Percentiles rank a stretch among this genome's conserved stretches.
Conservation (phyloP, 352 stramenopile species). For the Phytophthora hibernalis region DNA sequence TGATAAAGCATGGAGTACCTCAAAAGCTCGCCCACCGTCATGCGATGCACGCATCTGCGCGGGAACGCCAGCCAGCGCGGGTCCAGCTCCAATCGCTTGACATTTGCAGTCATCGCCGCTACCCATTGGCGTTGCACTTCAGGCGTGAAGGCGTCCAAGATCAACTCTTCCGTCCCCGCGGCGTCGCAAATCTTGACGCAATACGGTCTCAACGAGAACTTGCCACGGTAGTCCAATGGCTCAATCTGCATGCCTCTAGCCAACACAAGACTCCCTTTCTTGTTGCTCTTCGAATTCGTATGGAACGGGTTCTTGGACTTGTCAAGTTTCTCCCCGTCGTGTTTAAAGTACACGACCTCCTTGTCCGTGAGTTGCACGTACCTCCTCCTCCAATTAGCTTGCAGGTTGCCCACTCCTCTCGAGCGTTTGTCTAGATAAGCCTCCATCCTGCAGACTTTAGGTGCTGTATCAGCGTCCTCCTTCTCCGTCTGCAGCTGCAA, state of each 20-base stretch:
- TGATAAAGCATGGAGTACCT: conserved; percentile 77
- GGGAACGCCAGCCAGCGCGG: conserved; percentile 64
- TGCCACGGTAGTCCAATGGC: conserved; percentile 66
- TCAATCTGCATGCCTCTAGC: conserved; percentile 45
- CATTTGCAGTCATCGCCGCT: conserved; percentile 65
- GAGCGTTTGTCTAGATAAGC: conserved; percentile 71
- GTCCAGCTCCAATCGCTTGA: conserved; percentile 68
- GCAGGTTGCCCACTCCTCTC: conserved; percentile 53
- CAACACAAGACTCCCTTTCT: conserved; percentile 57
- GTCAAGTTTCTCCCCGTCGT: conserved; percentile 59
- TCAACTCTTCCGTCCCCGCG: conserved; percentile 52
- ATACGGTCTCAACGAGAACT: conserved; percentile 65
- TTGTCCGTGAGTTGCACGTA: conserved; percentile 57
- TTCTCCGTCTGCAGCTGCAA: conserved; percentile 64
- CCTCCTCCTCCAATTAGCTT: conserved; percentile 81
- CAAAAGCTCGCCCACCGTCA: conserved; percentile 65
- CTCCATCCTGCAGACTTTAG: conserved; percentile 37
- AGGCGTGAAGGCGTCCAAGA: conserved; percentile 68
- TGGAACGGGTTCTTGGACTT: conserved; percentile 68
- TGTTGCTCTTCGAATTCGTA: conserved; percentile 51
- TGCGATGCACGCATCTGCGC: conserved; percentile 54
- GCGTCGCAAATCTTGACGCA: conserved; percentile 69
- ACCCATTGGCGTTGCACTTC: conserved; percentile 68
- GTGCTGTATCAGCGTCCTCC: conserved; percentile 52
- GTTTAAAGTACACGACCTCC: conserved; percentile 69